Evolutionary conservation across 306 rosid genomes (phyloP), one percentile per base, ranked within the genome.

Genomic region (Inga leiocalycina): DNA sequence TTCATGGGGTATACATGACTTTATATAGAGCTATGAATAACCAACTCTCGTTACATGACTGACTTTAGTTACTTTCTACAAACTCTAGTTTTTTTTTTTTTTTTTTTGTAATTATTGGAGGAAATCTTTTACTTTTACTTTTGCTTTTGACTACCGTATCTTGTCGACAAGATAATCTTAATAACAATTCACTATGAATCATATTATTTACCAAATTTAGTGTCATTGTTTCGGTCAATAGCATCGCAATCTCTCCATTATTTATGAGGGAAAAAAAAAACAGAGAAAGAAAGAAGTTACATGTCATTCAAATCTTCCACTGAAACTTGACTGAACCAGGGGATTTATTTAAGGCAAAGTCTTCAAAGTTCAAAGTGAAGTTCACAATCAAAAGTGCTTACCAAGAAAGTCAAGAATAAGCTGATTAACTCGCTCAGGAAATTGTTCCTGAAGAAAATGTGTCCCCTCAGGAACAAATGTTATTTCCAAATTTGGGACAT

Each of bases 361-460:
- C 10, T 41, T 20, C 14, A 68, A 19, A 68, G 24, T 41, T 20
- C 14, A 68, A 19, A 68, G 24, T 37, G 24, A 68, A 6, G 57
- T 44, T 71, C 37, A 72, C 15, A 6, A 13, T 87, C 84, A 85
- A 5, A 32, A 30, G 81, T 84, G 88, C 81, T 86, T 86, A 35
- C 61, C 4, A 34, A 91, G 83, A 80, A 84, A 91, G 80, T 79
- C 62, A 79, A 89, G 77, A 56, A 91, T 79, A 1, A 86, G 90
- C 83, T 86, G 86, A 84, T 87, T 91, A n/a, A 89, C 88, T 83
- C 70, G 88, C 12, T 85, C 91, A 20, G 94, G 94, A 5, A 74
- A 86, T 61, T 91, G 92, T 82, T 89, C 94, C 52, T 91, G 92
- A 74, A 85, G 90, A 81, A 91, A 91, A 86, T 91, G 94, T 24